Conservation (phyloP, 345 rosid genomes). For the Bruguiera parviflora region DNA sequence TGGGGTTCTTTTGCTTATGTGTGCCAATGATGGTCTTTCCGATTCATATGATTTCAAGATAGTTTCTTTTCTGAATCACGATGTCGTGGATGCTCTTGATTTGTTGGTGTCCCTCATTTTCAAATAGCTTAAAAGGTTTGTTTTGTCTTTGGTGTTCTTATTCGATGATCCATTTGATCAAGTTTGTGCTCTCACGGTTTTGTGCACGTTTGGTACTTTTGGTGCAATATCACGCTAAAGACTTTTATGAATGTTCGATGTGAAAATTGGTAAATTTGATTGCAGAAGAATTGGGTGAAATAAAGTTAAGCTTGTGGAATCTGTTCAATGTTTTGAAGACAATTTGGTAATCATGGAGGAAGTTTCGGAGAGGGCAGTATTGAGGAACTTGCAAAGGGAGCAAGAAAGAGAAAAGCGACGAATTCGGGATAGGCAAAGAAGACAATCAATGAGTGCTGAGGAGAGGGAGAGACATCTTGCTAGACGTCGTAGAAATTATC, state of each 20-base stretch:
- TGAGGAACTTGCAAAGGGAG: slow-evolving; percentile 52
- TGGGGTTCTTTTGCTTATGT: background rate
- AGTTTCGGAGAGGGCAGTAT: slow-evolving; percentile 34
- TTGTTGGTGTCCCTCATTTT: background rate
- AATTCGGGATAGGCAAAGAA: slow-evolving; percentile 71
- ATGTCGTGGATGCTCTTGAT: background rate
- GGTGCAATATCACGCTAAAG: background rate
- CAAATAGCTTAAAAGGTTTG: background rate
- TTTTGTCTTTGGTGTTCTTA: background rate
- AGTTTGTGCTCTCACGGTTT: no score
- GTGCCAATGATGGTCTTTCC: background rate
- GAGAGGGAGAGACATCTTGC: slow-evolving; percentile 92
- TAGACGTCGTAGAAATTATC: slow-evolving; percentile 82
- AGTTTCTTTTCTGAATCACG: background rate
- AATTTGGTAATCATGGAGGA: slow-evolving; percentile 31
- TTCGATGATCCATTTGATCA: no score
- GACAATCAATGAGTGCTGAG: slow-evolving; percentile 82
- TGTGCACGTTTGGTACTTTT: background rate
- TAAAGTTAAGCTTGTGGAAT: background rate
- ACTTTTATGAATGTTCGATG: background rate
- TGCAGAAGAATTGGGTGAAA: background rate
- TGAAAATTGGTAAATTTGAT: background rate
- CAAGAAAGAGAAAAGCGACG: slow-evolving; percentile 84
- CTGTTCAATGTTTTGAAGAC: slow-evolving; percentile 9
- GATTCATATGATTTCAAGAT: background rate